Evolutionary conservation across 768 basidiomycete genomes (phyloP), one percentile per base, ranked within the genome.

Genomic region (Hirschioporus abietinus): DNA sequence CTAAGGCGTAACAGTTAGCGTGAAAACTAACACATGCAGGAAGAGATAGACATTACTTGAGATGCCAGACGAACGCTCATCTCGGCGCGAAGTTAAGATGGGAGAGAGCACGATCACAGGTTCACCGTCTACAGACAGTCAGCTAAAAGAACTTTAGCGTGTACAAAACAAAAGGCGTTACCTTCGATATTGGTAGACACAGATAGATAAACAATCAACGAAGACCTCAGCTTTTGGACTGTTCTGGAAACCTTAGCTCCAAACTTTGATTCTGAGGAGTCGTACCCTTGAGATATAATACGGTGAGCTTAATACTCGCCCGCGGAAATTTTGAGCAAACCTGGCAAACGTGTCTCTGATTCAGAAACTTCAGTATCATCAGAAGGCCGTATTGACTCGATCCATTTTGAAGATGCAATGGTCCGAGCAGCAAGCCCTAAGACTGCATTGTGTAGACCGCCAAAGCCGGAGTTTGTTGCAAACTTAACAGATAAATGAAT

Each of bases 401-500:
- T 82, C 83, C 87, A 90, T 58, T 79, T 81, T 17, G 84, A 84
- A 63, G 79, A 79, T 6, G 86, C 84, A 23, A 96, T 82, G 71
- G 84, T 88, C 69, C 85, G 84, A 26, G 94, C 88, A 0, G 93
- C 87, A 6, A 97, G 79, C 20, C 84, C 81, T 10, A 95, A 79
- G 42, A 96, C 85, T 0, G 92, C 89, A 1, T 86, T 81, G 72
- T 99, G 96, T 60, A 96, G 84, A 0, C 88, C 87, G 2, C 96
- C 96, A 72, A 93, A 96, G 4, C 92, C 91, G 1, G 92, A 84
- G 68, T 84, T 88, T 25, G 86, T 81, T n/a, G 86, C 83, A 62
- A 82, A 74, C 86, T 87, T 52, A 52, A 7, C 3, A 62, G 0
- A 30, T 30, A 26, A 8, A 57, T 7, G 17, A 26, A 42, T 42